Evolutionary conservation across 1,284 basidiomycete species (phyloP).

Genomic region (Austroboletus novae-zelandiae): DNA sequence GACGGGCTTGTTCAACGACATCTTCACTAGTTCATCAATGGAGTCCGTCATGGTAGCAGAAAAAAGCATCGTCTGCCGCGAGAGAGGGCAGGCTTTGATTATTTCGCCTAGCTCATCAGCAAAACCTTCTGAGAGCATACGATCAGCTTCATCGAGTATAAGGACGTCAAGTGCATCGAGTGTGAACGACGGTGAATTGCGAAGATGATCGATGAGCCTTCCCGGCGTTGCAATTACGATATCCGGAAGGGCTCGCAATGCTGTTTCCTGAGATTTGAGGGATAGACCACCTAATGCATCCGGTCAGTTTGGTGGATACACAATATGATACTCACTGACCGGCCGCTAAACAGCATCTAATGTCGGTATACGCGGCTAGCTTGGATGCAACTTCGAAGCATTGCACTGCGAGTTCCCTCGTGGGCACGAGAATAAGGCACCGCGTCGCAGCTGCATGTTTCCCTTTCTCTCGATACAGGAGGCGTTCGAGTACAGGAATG

Average conservation of each 20-base stretch:
- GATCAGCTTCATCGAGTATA: slow-evolving; percentile 95
- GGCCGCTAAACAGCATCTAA: slow-evolving; percentile 85
- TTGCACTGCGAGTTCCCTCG: slow-evolving; percentile 92
- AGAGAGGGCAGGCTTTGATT: slow-evolving; percentile 83
- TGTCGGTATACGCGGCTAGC: slow-evolving; percentile 83
- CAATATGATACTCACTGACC: slow-evolving; percentile 43
- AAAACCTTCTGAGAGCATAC: slow-evolving; percentile 98
- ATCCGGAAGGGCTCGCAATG: slow-evolving; percentile 85
- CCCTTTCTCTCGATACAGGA: slow-evolving; percentile 86
- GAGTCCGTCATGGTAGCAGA: slow-evolving; percentile 98
- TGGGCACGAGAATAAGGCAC: slow-evolving; percentile 90
- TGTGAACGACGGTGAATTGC: slow-evolving; percentile 92
- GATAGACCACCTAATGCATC: slow-evolving; percentile 75
- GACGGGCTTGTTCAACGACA: slow-evolving; percentile 90
- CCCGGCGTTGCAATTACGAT: slow-evolving; percentile 94
- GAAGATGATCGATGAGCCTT: slow-evolving; percentile 94
- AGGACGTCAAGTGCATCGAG: slow-evolving; percentile 92
- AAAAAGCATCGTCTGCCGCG: slow-evolving; percentile 97
- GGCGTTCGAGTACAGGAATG: slow-evolving; percentile 89
- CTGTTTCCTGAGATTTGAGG: slow-evolving; percentile 85
- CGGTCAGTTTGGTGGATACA: not conserved
- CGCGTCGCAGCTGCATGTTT: slow-evolving; percentile 88
- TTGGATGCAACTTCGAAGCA: slow-evolving; percentile 90
- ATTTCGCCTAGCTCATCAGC: slow-evolving; percentile 95
- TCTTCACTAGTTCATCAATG: slow-evolving; percentile 89